Base-by-base conservation (phyloP, 2,329 filamentous ascomycete genomes). In the Lachnellula willkommii region DNA sequence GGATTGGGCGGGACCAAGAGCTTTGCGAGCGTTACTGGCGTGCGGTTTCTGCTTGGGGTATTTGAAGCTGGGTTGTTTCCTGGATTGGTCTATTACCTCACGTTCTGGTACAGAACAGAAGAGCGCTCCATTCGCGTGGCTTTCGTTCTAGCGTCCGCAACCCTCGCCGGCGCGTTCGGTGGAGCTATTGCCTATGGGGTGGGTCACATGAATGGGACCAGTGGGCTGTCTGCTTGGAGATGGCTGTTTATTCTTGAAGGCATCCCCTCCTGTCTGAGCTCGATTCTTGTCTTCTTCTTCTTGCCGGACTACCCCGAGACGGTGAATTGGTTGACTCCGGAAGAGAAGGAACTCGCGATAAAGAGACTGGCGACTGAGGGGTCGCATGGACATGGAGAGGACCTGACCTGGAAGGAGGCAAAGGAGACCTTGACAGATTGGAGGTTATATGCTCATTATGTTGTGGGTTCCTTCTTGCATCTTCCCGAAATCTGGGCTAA, bases 361-460 rank as follows among this genome's bases (percentile, higher is more conserved):
- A 69, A 71, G 28, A 67, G 77, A 7, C 65, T 80, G 48, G 64
- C 65, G 11, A 63, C 70, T 2, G 75, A 78, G 57, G 77, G 74
- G 12, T 73, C 69, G 20, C 71, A 73, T 53, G 70, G 71, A 1
- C 60, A 70, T 40, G 71, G 69, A 47, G 65, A 68, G 35, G 71
- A 73, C 22, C 75, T 79, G 68, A 82, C 67, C 65, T 78, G 74
- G 75, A 61, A 60, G 2, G 73, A 79, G 36, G 75, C 75, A 0
- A 77, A 75, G 59, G 71, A 67, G 1, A 77, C 77, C 0, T 66
- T 81, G 17, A 72, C 70, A 0, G 77, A 80, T 52, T 78, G 76
- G 73, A 69, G 78, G 20, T 66, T 81, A 47, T 81, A 79, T 66
- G 74, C 74, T 4, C 78, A 81, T 61, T 80, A 79, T 60, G 68